Base-by-base conservation (phyloP, 2,329 filamentous ascomycete genomes). In the Aspergillus glaucus region DNA sequence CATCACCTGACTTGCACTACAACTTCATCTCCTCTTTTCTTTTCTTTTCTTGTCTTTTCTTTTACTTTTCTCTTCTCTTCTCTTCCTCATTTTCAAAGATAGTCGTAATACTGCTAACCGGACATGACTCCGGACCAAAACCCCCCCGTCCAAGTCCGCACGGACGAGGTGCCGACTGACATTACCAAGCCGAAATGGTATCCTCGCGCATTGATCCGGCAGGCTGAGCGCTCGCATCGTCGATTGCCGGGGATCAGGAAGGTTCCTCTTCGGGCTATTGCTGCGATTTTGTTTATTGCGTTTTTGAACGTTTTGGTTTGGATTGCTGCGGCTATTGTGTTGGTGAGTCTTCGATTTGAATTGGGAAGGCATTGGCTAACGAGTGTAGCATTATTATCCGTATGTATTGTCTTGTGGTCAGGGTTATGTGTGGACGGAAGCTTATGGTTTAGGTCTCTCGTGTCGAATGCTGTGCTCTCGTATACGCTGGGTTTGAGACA, bases 401-500 rank as follows among this genome's bases (percentile, higher is more conserved):
- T 70, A 54, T 10, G 7, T 46, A 26, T 17, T 26, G n/a, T 17
- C 40, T 17, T 37, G 6, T 30, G 28, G 9, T 34, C 2, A 21
- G 15, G 8, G 10, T 45, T 32, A 26, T 45, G 24, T 49, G 57
- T 50, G 6, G 26, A 4, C 26, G 5, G 26, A 30, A 51, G 36
- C 12, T 49, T 51, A 34, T 51, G 45, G 7, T 26, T 63, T 50
- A 80, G 77, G 0, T 72, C 77, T 0, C 79, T 96, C 53, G 81
- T 91, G 44, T 87, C 87, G 2, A 85, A 90, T 2, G 88, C 90
- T 1, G 83, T 91, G 2, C 79, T 97, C 1, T 85, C 91, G 22
- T 97, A 94, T 68, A 88, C 88, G 0, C 79, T 97, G 9, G 92
- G 92, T 2, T 79, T 97, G 10, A 86, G 92, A 39, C 92, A 97